Conservation (phyloP, 805 yeast species). For the Scheffersomyces ergatensis region DNA sequence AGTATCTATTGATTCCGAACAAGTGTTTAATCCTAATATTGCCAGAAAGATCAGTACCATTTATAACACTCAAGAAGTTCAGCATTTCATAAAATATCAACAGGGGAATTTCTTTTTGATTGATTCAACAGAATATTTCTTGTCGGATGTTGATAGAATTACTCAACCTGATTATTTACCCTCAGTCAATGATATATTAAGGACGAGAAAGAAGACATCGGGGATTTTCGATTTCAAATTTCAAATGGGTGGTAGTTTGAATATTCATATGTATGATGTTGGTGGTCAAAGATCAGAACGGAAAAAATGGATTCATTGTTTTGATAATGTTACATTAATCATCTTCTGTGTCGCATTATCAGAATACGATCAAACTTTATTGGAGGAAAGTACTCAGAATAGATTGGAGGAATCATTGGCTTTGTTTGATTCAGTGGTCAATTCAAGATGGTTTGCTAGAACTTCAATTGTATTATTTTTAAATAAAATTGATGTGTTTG, state of each 20-base stretch:
- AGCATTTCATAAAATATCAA: slow-evolving; percentile 52
- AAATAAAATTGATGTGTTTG: slow-evolving; percentile 87
- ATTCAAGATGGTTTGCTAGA: slow-evolving; percentile 88
- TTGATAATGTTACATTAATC: slow-evolving; percentile 85
- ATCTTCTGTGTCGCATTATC: slow-evolving; percentile 89
- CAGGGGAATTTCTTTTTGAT: slow-evolving; percentile 74
- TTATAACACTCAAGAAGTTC: slow-evolving; percentile 59
- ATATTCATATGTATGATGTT: slow-evolving; percentile 63
- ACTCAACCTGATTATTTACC: slow-evolving; percentile 64
- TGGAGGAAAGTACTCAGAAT: slow-evolving; percentile 75
- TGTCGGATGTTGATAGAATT: slow-evolving; percentile 64
- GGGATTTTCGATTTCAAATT: slow-evolving; percentile 86
- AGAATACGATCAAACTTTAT: slow-evolving; percentile 83
- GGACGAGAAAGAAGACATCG: slow-evolving; percentile 89
- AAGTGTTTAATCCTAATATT: slow-evolving; percentile 47
- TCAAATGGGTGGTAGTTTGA: slow-evolving; percentile 57
- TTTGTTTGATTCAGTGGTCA: slow-evolving; percentile 85
- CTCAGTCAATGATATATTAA: slow-evolving; percentile 69
- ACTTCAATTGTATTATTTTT: slow-evolving; percentile 83
- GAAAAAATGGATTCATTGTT: slow-evolving; percentile 96
- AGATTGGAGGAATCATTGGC: slow-evolving; percentile 79
- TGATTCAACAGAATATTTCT: slow-evolving; percentile 82
- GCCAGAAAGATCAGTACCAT: slow-evolving; percentile 49
- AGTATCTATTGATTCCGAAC: slow-evolving; percentile 52
- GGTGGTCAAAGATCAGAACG: slow-evolving; percentile 97